Conservation (phyloP, 2,329 filamentous ascomycete species). For the Neofusicoccum umdonicola region DNA sequence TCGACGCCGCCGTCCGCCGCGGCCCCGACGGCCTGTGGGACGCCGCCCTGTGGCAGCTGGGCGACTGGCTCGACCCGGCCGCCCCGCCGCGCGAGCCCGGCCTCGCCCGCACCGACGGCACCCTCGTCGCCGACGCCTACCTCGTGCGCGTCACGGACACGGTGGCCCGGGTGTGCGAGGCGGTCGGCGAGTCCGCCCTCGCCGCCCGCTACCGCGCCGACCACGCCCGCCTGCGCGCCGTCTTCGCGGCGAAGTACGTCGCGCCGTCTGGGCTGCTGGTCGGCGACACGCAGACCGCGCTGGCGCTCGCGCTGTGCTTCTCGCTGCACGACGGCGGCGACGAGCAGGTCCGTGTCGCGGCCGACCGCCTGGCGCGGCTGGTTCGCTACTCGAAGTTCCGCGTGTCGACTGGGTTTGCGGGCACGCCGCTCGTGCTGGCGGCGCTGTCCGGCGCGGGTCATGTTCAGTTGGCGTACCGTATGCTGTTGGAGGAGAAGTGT, state of each 20-base stretch:
- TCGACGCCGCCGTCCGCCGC: constrained; percentile 35
- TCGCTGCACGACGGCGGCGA: constrained; percentile 24
- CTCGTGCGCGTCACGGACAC: constrained; percentile 35
- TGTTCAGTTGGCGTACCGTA: constrained; percentile 40
- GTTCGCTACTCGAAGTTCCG: constrained; percentile 22
- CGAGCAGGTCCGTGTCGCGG: constrained; percentile 6
- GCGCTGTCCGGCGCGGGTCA: constrained; percentile 21
- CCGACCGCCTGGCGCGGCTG: constrained; percentile 19
- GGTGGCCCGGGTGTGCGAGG: constrained; percentile 28
- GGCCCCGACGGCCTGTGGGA: constrained; percentile 37
- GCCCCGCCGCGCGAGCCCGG: constrained; percentile 37
- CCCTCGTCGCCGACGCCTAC: constrained; percentile 41
- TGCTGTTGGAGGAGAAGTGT: constrained; percentile 47
- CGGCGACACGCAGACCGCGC: constrained; percentile 23
- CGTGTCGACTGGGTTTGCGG: constrained; percentile 25
- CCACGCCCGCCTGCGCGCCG: constrained; percentile 21
- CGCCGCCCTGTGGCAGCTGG: constrained; percentile 34
- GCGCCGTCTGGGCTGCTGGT: constrained; percentile 20
- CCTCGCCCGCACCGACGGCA: constrained; percentile 31
- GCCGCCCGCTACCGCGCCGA: constrained; percentile 24
- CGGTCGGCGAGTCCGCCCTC: constrained; percentile 25
- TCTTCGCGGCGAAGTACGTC: constrained; percentile 28
- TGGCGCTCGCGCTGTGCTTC: constrained; percentile 25
- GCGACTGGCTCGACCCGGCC: constrained; percentile 43
- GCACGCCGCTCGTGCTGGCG: constrained; percentile 23